phyloP scores from a whole-genome alignment of 768 basidiomycete genomes.

The Tubosaeta brunneosetosa region DNA sequence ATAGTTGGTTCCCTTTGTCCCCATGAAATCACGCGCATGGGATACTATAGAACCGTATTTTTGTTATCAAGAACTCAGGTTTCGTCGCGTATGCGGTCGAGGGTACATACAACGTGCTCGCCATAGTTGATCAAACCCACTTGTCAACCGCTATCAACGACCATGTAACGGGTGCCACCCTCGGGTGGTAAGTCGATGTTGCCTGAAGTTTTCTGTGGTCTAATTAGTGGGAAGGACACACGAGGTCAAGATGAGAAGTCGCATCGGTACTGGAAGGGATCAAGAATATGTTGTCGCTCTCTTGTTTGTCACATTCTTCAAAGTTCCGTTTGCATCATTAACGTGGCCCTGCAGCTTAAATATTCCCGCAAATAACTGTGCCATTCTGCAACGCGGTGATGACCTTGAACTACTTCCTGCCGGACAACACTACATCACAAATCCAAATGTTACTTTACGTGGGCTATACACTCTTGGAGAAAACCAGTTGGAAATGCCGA shows the following conservation, averaged over 20 bases:
- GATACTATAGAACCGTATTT: conserved; percentile 54
- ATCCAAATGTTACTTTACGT: conserved; percentile 77
- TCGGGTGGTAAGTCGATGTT: conserved; percentile 46
- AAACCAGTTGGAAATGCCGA: conserved; percentile 83
- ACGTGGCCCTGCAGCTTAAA: conserved; percentile 48
- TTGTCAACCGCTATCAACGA: conserved; percentile 58
- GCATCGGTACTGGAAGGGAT: conserved; percentile 36
- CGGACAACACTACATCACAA: conserved; percentile 81
- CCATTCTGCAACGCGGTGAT: conserved; percentile 77
- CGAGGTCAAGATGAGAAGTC: conserved; percentile 75
- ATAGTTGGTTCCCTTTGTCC: background rate
- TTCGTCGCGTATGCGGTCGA: conserved; percentile 75
- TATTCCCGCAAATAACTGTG: conserved; percentile 84
- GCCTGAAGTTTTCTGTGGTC: background rate
- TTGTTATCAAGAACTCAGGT: conserved; percentile 74
- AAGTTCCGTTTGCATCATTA: background rate
- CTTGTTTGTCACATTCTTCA: conserved; percentile 45
- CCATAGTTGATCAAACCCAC: conserved; percentile 83
- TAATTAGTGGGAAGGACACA: conserved; percentile 41
- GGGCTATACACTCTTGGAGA: conserved; percentile 79
- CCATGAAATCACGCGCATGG: background rate
- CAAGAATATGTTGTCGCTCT: conserved; percentile 74
- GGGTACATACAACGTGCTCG: conserved; percentile 74
- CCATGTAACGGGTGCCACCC: conserved; percentile 50
- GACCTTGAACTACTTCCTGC: conserved; percentile 74